phyloP scores from a whole-genome alignment of 768 basidiomycete genomes.

The Ephemerocybe angulata region DNA sequence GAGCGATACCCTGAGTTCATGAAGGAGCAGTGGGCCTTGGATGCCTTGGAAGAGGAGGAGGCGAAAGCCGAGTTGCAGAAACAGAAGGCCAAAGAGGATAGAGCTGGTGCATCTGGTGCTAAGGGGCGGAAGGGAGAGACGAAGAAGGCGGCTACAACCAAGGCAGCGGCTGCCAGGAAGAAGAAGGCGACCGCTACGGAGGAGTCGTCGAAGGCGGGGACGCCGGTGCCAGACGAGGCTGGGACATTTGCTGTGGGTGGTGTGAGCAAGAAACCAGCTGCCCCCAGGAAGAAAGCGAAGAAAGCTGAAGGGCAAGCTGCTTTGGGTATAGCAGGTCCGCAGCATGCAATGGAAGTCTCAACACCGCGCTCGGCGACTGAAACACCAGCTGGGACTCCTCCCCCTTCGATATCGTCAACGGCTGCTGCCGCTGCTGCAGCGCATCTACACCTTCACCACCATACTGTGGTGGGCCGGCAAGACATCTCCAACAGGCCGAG shows the following conservation, averaged over 20 bases:
- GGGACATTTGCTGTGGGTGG: neutral
- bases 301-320: constrained; percentile 12
- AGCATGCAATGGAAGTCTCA: neutral
- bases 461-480: constrained; percentile 3
- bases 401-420: constrained; percentile 7
- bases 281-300: neutral
- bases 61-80: constrained; percentile 49
- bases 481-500: constrained; percentile 28
- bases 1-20: constrained; percentile 87
- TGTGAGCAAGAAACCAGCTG: neutral
- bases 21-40: constrained; percentile 75
- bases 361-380: constrained; percentile 13
- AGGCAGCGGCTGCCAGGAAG: neutral
- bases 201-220: neutral
- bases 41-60: constrained; percentile 73
- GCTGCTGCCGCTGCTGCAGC: constrained; percentile 8
- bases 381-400: constrained; percentile 9
- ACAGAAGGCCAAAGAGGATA: constrained; percentile 45
- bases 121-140: constrained; percentile 38
- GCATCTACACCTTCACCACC: constrained; percentile 4
- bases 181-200: constrained; percentile 6
- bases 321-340: constrained; percentile 11
- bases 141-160: neutral
- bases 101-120: constrained; percentile 27
- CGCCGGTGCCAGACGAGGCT: neutral